Conservation (phyloP, 2,329 filamentous ascomycete species). For the Talaromyces pinophilus region DNA sequence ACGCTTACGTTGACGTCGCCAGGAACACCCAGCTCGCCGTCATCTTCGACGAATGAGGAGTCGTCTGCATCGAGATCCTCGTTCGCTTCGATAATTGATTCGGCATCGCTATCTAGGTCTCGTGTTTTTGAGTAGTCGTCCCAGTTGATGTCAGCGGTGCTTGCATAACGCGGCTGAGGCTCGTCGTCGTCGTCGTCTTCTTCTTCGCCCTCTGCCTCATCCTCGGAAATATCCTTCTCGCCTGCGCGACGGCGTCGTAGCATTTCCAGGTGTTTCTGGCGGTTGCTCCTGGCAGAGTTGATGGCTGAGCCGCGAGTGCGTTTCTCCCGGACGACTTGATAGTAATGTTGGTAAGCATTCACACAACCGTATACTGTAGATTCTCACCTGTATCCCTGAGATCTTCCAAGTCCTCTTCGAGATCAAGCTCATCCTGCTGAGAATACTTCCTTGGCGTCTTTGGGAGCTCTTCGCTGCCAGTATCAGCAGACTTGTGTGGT, state of each 20-base stretch:
- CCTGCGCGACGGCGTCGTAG: slow-evolving; percentile 48
- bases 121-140: slow-evolving; percentile 53
- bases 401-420: slow-evolving; percentile 49
- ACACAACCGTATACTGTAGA: neutral
- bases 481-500: neutral
- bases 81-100: slow-evolving; percentile 29
- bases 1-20: slow-evolving; percentile 47
- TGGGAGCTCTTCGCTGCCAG: slow-evolving; percentile 26
- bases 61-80: slow-evolving; percentile 59
- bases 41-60: slow-evolving; percentile 65
- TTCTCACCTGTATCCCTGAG: slow-evolving; percentile 46
- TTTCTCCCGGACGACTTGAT: slow-evolving; percentile 38
- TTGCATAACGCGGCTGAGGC: slow-evolving; percentile 26
- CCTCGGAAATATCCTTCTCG: slow-evolving; percentile 29
- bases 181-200: slow-evolving; percentile 26
- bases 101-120: slow-evolving; percentile 26
- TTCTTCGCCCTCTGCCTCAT: slow-evolving; percentile 22
- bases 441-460: slow-evolving; percentile 16
- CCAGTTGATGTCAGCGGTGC: slow-evolving; percentile 30
- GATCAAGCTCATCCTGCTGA: slow-evolving; percentile 42
- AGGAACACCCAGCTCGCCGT: slow-evolving; percentile 62
- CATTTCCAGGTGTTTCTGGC: slow-evolving; percentile 45
- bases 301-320: slow-evolving; percentile 46
- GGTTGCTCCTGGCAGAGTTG: slow-evolving; percentile 42
- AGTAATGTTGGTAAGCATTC: neutral